phyloP scores from a whole-genome alignment of 495 filamentous ascomycete species.

The Penicillium egyptiacum region DNA sequence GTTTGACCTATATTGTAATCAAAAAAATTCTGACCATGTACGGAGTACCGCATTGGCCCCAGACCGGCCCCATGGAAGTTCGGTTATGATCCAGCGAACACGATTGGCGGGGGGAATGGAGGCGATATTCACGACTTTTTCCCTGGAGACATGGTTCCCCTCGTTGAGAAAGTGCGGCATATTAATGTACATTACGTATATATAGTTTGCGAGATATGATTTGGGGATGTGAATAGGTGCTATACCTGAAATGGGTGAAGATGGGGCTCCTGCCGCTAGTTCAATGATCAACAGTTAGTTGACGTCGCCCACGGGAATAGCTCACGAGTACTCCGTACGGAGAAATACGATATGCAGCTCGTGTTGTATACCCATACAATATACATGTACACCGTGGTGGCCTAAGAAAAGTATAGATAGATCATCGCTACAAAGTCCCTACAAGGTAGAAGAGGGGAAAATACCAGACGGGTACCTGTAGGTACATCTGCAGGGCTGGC shows the following conservation, averaged over 20 bases:
- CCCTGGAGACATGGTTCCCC: not conserved
- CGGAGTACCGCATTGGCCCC: not conserved
- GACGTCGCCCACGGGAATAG: conserved; percentile 1
- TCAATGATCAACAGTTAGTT: conserved; percentile 2
- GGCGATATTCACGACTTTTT: not conserved
- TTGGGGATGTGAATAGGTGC: not conserved
- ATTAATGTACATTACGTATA: not conserved
- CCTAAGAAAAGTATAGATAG: not conserved
- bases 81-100: conserved; percentile 1
- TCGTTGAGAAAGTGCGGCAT: not conserved
- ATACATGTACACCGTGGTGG: not conserved
- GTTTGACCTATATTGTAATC: not conserved
- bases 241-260: not conserved
- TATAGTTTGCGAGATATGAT: conserved; percentile 1
- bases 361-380: too few species aligned
- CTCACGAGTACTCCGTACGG: too few species aligned
- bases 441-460: conserved; percentile 5
- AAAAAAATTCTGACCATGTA: not conserved
- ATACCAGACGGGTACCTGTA: conserved; percentile 27
- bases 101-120: conserved; percentile 4
- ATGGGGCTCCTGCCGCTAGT: conserved; percentile 8
- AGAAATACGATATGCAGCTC: conserved; percentile 3
- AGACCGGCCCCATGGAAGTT: conserved; percentile 4
- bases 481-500: conserved; percentile 26
- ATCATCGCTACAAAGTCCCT: not conserved